Percentiles rank a stretch among this genome's conserved stretches.
phyloP scores from a whole-genome alignment of 2,329 filamentous ascomycete genomes.

The Lachnellula subtilissima region DNA sequence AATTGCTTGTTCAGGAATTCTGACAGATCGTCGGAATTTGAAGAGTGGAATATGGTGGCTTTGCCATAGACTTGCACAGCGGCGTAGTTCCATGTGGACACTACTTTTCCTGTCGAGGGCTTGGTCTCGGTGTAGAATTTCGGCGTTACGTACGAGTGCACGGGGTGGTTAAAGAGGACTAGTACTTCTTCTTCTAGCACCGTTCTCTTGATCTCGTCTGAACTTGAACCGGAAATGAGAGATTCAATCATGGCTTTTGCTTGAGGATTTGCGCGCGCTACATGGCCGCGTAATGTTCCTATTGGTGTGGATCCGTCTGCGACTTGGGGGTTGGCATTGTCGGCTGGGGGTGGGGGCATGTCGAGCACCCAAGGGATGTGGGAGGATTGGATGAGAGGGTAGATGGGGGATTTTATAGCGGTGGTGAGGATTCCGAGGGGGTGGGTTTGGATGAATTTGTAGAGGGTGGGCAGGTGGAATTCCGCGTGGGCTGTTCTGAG shows the following conservation, averaged over 20 bases:
- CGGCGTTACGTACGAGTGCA: constrained; percentile 62
- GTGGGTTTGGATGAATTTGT: constrained; percentile 52
- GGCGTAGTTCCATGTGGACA: constrained; percentile 67
- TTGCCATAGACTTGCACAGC: constrained; percentile 60
- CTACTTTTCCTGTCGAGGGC: constrained; percentile 58
- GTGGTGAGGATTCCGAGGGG: constrained; percentile 61
- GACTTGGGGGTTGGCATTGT: not conserved
- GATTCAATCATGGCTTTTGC: constrained; percentile 54
- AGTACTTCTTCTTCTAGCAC: constrained; percentile 51
- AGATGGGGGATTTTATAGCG: constrained; percentile 45
- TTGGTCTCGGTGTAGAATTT: constrained; percentile 66
- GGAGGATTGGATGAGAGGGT: constrained; percentile 51
- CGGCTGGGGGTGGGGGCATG: constrained; percentile 20
- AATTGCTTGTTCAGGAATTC: constrained; percentile 49
- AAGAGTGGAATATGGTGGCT: constrained; percentile 49
- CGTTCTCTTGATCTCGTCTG: constrained; percentile 14
- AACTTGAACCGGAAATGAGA: constrained; percentile 15
- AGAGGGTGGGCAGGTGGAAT: constrained; percentile 42
- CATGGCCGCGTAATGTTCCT: constrained; percentile 50
- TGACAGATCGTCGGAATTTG: constrained; percentile 40
- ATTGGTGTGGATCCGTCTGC: constrained; percentile 29
- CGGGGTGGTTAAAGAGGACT: constrained; percentile 54
- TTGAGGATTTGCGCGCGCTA: constrained; percentile 61
- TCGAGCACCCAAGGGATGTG: constrained; percentile 60
- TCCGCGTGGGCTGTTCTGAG: constrained; percentile 52